These are phyloP conservation scores for Colletotrichum cuscutae DNA, from an alignment of 2,329 filamentous ascomycete genomes.

Conservation along the genomic window DNA sequence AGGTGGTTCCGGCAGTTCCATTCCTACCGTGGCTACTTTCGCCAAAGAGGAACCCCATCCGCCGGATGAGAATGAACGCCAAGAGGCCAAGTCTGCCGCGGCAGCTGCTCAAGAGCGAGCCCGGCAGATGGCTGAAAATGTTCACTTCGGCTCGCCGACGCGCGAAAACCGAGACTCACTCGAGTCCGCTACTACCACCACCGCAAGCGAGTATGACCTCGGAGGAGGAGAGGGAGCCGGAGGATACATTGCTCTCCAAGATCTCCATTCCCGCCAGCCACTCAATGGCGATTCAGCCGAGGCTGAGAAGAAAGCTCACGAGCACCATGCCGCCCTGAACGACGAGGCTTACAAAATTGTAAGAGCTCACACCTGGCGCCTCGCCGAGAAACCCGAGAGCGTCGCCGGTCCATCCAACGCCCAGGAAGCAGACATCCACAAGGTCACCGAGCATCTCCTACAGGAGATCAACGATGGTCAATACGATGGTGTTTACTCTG, in stretches of 20 bases:
- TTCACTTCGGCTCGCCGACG: conserved; percentile 48
- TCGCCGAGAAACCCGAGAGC: conserved; percentile 16
- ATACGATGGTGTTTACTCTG: conserved; percentile 53
- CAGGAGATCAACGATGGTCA: conserved; percentile 50
- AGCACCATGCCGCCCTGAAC: conserved; percentile 41
- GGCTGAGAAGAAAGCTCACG: conserved; percentile 34
- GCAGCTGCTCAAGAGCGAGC: conserved; percentile 57
- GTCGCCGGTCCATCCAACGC: conserved; percentile 26
- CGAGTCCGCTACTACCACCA: conserved; percentile 47
- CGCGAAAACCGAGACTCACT: conserved; percentile 49
- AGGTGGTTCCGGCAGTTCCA: conserved; percentile 52
- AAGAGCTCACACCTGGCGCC: conserved; percentile 50
- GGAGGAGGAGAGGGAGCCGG: conserved; percentile 36
- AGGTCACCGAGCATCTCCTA: conserved; percentile 19
- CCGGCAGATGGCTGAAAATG: conserved; percentile 52
- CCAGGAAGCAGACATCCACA: conserved; percentile 6
- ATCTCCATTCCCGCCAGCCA: conserved; percentile 39
- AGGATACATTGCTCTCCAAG: conserved; percentile 44
- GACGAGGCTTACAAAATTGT: conserved; percentile 55
- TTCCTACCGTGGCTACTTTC: conserved; percentile 39
- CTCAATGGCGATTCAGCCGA: conserved; percentile 5
- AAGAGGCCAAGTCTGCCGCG: conserved; percentile 42
- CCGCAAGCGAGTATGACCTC: conserved; percentile 42
- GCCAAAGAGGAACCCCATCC: conserved; percentile 21
- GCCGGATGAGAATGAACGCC: conserved; percentile 37